phyloP scores from a whole-genome alignment of 305 asterid species.

The Ajuga reptans region DNA sequence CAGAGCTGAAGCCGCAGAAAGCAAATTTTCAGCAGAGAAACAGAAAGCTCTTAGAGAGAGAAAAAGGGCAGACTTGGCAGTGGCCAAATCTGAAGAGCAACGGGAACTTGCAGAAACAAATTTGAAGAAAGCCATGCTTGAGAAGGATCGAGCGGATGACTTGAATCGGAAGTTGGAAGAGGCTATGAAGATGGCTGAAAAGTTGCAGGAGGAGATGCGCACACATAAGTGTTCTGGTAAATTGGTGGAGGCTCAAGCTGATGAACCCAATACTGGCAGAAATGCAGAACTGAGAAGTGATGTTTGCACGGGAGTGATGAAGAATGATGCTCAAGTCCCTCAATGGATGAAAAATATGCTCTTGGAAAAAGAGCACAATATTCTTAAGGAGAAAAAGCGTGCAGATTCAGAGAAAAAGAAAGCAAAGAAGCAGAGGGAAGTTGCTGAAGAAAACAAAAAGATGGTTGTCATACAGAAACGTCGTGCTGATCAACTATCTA shows the following conservation, averaged over 20 bases:
- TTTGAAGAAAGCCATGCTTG: constrained; percentile 48
- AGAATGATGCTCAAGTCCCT: constrained; percentile 26
- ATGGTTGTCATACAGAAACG: constrained; percentile 42
- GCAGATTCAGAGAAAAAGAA: constrained; percentile 48
- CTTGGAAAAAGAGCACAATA: constrained; percentile 34
- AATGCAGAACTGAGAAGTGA: constrained; percentile 20
- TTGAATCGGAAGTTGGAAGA: constrained; percentile 53
- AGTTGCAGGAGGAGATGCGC: constrained; percentile 37
- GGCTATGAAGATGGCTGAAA: constrained; percentile 34
- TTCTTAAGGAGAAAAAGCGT: constrained; percentile 35
- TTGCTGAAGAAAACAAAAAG: constrained; percentile 43
- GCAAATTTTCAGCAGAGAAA: constrained; percentile 49
- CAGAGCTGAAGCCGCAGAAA: constrained; percentile 36
- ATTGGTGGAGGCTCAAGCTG: constrained; percentile 24
- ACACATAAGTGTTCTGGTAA: constrained; percentile 30
- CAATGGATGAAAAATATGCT: constrained; percentile 35
- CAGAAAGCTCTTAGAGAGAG: constrained; percentile 43
- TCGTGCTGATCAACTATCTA: constrained; percentile 46
- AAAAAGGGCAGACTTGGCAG: constrained; percentile 47
- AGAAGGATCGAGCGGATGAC: constrained; percentile 46
- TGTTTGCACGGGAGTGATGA: constrained; percentile 21
- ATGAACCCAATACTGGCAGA: constrained; percentile 16
- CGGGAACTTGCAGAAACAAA: constrained; percentile 41
- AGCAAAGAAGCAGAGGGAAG: constrained; percentile 47
- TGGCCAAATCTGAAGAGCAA: constrained; percentile 43